Percentiles rank a stretch among this genome's conserved stretches.
Conservation (phyloP, 768 basidiomycete species). For the Ramaria sp. region DNA sequence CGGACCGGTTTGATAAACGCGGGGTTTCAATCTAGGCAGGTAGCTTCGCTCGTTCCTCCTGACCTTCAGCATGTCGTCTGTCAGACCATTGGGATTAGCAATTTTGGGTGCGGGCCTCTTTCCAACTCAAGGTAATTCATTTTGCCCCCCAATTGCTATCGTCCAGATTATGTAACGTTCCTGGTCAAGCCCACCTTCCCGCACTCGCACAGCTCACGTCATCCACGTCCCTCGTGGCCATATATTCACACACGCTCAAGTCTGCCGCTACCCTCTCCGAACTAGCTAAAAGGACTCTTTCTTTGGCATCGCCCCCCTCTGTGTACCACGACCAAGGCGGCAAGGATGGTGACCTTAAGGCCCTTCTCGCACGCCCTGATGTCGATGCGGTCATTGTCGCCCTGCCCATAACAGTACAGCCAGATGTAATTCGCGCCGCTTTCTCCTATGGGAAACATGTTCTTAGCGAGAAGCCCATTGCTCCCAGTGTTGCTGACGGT, state of each 20-base stretch:
- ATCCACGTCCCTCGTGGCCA: slow-evolving; percentile 44
- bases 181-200: slow-evolving; percentile 61
- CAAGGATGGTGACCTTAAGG: slow-evolving; percentile 34
- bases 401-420: slow-evolving; percentile 70
- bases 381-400: slow-evolving; percentile 65
- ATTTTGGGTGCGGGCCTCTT: slow-evolving; percentile 78
- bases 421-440: slow-evolving; percentile 50
- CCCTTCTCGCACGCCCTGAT: slow-evolving; percentile 56
- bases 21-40: background rate
- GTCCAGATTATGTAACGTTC: background rate
- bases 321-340: slow-evolving; percentile 48
- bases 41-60: background rate
- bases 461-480: slow-evolving; percentile 81
- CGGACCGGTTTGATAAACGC: background rate
- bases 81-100: slow-evolving; percentile 38
- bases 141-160: background rate
- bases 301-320: slow-evolving; percentile 30
- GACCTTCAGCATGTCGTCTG: background rate
- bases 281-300: slow-evolving; percentile 31
- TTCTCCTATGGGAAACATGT: slow-evolving; percentile 79
- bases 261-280: slow-evolving; percentile 44
- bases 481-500: slow-evolving; percentile 54
- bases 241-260: slow-evolving; percentile 71
- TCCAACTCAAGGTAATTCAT: slow-evolving; percentile 49
- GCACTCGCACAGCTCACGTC: slow-evolving; percentile 46